These are phyloP conservation scores for Letharia lupina DNA, from an alignment of 495 filamentous ascomycete genomes.

Conservation along the genomic window DNA sequence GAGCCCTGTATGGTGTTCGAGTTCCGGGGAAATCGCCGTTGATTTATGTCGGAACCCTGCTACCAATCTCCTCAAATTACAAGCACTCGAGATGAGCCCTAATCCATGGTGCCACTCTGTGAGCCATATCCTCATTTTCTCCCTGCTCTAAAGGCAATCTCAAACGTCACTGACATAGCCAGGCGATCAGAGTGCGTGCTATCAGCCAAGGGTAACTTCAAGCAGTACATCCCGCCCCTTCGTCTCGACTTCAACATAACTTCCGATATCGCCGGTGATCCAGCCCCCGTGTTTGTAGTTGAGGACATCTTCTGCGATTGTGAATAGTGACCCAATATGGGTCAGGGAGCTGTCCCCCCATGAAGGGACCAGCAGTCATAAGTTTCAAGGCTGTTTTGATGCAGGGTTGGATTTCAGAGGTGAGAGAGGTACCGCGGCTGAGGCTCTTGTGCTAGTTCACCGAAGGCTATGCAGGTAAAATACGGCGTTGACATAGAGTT, in stretches of 20 bases:
- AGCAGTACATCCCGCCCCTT: not conserved
- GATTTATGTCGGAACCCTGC: no score
- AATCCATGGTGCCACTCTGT: no score
- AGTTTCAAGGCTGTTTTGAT: conserved; percentile 6
- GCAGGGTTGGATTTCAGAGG: conserved; percentile 15
- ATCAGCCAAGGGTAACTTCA: not conserved
- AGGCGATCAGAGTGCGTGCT: not conserved
- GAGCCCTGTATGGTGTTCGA: no score
- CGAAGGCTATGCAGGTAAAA: not conserved
- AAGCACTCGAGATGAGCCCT: no score
- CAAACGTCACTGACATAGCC: not conserved
- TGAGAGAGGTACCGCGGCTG: not conserved
- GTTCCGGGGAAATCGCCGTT: no score
- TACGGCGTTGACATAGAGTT: not conserved
- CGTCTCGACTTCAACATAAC: not conserved
- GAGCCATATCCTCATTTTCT: no score
- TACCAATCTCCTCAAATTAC: no score
- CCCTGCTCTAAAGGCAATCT: no score
- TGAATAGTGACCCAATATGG: conserved; percentile 15
- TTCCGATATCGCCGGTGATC: not conserved
- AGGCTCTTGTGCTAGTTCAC: not conserved
- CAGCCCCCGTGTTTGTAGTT: not conserved
- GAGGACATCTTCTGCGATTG: conserved; percentile 20
- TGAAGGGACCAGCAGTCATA: conserved; percentile 12
- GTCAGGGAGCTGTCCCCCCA: conserved; percentile 1